Evolutionary conservation across 2,329 filamentous ascomycete species (phyloP).

Genomic region (Neofusicoccum kwambonambiense): DNA sequence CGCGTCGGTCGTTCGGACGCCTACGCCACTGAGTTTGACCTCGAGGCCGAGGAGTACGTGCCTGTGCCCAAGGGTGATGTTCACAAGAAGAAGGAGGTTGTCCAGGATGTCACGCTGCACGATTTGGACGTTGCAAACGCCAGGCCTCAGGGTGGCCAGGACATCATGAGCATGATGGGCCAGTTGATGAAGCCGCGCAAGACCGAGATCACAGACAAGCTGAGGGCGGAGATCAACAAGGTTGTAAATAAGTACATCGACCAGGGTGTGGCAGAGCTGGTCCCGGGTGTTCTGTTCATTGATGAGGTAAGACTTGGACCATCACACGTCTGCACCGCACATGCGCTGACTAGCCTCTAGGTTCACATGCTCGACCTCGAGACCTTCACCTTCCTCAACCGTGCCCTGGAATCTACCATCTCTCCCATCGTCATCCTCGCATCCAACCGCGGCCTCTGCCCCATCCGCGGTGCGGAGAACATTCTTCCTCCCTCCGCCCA

Average conservation of each 20-base stretch:
- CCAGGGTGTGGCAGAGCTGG: constrained; percentile 93
- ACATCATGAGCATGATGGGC: constrained; percentile 99
- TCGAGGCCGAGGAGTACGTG: constrained; percentile 98
- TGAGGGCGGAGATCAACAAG: constrained; percentile 96
- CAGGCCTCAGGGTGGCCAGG: constrained; percentile 91
- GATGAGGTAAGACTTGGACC: constrained; percentile 69
- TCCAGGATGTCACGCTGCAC: constrained; percentile 96
- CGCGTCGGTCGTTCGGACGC: constrained; percentile 93
- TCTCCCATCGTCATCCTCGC: constrained; percentile 96
- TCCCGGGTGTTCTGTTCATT: constrained; percentile 98
- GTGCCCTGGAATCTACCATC: constrained; percentile 91
- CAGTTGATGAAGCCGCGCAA: constrained; percentile 99
- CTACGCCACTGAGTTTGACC: constrained; percentile 96
- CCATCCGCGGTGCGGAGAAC: constrained; percentile 75
- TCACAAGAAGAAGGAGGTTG: constrained; percentile 99
- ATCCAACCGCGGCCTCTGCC: constrained; percentile 91
- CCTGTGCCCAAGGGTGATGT: constrained; percentile 98
- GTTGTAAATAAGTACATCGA: constrained; percentile 99
- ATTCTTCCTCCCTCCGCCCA: constrained; percentile 69
- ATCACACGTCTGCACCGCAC: constrained; percentile 24
- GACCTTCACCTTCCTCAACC: constrained; percentile 98
- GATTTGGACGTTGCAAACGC: constrained; percentile 96
- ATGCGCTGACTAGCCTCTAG: constrained; percentile 45
- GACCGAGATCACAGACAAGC: constrained; percentile 98
- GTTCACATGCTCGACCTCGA: constrained; percentile 99